Conservation (phyloP, 2,329 filamentous ascomycete genomes). For the Pseudogymnoascus destructans region DNA sequence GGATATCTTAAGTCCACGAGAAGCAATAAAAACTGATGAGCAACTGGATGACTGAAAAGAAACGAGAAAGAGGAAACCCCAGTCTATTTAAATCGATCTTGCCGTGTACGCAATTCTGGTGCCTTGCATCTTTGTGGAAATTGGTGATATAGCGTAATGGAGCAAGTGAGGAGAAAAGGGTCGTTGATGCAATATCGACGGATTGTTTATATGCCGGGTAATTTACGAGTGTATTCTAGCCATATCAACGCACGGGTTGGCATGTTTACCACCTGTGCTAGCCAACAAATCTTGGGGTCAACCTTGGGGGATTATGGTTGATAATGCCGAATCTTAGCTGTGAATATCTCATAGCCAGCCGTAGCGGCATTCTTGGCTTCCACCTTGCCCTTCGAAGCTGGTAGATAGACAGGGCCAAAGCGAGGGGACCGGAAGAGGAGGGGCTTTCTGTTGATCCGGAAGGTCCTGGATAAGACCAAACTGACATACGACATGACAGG, state of each 20-base stretch:
- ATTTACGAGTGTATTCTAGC: constrained; percentile 1
- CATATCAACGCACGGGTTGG: neutral
- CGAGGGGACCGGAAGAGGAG: neutral
- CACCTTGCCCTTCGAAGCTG: neutral
- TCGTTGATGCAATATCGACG: neutral
- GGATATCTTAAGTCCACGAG: neutral
- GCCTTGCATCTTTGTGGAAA: constrained; percentile 1
- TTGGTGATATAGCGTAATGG: constrained; percentile 1
- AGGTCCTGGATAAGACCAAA: neutral
- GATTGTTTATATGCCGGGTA: constrained; percentile 5
- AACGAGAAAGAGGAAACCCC: neutral
- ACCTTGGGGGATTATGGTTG: neutral
- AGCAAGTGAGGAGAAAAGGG: constrained; percentile 4
- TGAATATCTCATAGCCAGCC: neutral
- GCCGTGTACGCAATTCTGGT: neutral
- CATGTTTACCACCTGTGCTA: neutral
- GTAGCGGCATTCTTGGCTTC: neutral
- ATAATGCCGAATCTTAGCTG: neutral
- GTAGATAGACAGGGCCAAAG: neutral
- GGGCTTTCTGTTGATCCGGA: constrained; percentile 5
- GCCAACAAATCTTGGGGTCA: neutral
- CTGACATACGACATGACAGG: neutral
- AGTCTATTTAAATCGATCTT: neutral
- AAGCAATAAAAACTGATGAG: neutral
- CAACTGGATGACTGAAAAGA: neutral